These are phyloP conservation scores for Plenodomus tracheiphilus DNA, from an alignment of 2,329 filamentous ascomycete genomes.

Conservation along the genomic window DNA sequence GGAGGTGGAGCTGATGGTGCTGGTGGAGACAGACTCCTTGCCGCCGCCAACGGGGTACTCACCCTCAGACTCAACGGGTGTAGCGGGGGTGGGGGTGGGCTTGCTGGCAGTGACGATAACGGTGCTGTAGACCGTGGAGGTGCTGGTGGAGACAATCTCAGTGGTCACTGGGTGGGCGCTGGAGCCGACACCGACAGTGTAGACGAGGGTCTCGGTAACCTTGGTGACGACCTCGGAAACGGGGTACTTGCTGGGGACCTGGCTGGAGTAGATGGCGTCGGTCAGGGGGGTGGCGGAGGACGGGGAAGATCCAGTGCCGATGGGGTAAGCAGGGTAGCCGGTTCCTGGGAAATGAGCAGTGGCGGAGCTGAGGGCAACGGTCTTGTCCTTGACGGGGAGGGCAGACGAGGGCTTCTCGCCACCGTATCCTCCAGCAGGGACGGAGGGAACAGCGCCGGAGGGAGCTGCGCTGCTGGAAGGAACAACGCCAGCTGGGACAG, in stretches of 20 bases:
- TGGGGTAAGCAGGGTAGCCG: conserved; percentile 23
- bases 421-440: conserved; percentile 6
- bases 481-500: background rate
- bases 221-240: conserved; percentile 37
- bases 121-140: conserved; percentile 39
- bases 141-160: conserved; percentile 35
- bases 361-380: background rate
- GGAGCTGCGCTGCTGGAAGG: conserved; percentile 3
- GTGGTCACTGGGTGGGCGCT: conserved; percentile 52
- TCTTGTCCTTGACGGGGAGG: conserved; percentile 6
- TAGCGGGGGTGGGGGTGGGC: conserved; percentile 6
- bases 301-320: conserved; percentile 36
- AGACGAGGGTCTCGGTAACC: conserved; percentile 48
- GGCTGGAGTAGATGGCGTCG: conserved; percentile 48
- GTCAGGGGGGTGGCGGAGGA: conserved; percentile 42
- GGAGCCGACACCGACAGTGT: conserved; percentile 46
- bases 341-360: conserved; percentile 1
- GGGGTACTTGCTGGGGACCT: conserved; percentile 26
- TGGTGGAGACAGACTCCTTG: conserved; percentile 18
- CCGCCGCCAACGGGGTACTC: conserved; percentile 7
- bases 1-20: conserved; percentile 37
- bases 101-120: conserved; percentile 31
- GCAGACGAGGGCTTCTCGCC: conserved; percentile 1
- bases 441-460: conserved; percentile 2
- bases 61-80: background rate